phyloP scores from a whole-genome alignment of 1,284 basidiomycete genomes.

The Peniophora sp. region DNA sequence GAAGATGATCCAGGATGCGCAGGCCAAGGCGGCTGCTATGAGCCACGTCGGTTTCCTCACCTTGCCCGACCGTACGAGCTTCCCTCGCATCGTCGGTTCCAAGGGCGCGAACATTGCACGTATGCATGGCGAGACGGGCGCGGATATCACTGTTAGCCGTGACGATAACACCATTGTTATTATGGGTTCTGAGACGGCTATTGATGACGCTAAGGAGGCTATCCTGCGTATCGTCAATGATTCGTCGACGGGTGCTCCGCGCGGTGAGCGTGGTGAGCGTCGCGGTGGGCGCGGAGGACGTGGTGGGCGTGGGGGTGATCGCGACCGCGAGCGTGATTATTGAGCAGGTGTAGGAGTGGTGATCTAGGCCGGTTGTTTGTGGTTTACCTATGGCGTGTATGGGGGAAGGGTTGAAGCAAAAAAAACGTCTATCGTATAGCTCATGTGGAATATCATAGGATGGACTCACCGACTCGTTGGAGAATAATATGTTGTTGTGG shows the following conservation, averaged over 20 bases:
- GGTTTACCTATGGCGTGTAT: no score
- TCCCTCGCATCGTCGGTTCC: slow-evolving; percentile 83
- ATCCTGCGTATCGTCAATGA: slow-evolving; percentile 54
- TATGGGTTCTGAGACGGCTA: slow-evolving; percentile 64
- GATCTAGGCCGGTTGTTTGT: no score
- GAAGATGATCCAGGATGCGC: slow-evolving; percentile 57
- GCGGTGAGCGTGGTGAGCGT: slow-evolving; percentile 12
- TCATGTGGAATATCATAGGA: no score
- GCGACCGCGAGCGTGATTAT: not conserved
- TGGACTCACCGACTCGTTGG: no score
- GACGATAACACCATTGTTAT: slow-evolving; percentile 82
- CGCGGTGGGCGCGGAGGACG: slow-evolving; percentile 3
- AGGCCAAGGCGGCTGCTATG: slow-evolving; percentile 70
- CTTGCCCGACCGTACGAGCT: slow-evolving; percentile 63
- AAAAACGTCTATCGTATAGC: no score
- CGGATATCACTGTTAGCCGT: slow-evolving; percentile 83
- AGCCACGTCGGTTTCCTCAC: slow-evolving; percentile 74
- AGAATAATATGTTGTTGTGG: no score
- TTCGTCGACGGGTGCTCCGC: slow-evolving; percentile 7
- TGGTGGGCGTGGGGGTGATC: slow-evolving; percentile 1
- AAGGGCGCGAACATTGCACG: slow-evolving; percentile 85
- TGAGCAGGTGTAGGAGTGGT: no score
- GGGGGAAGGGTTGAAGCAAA: no score
- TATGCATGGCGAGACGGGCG: slow-evolving; percentile 78
- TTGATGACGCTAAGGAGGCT: slow-evolving; percentile 72